These are phyloP conservation scores for Tetrahymena borealis DNA, from an alignment of 73 alveolate genomes.

Conservation along the genomic window DNA sequence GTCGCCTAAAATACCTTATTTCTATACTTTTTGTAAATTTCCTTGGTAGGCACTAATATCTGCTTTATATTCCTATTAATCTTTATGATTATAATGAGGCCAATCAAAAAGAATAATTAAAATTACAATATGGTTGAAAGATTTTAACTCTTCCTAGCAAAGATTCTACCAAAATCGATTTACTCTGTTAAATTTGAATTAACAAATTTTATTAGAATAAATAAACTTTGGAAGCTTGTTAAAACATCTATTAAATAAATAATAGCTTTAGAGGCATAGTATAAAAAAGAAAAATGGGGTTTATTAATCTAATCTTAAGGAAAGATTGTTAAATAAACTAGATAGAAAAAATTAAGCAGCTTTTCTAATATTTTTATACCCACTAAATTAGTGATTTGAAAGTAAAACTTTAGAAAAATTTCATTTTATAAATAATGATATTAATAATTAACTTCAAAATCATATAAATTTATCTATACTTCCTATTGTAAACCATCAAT, in stretches of 20 bases:
- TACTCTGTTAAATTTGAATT: background rate
- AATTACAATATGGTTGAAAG: background rate
- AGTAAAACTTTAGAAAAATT: no score
- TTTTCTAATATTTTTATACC: no score
- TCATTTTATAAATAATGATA: no score
- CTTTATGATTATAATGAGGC: background rate
- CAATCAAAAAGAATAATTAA: background rate
- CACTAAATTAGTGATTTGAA: no score
- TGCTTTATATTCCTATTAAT: background rate
- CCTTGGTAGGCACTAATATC: background rate
- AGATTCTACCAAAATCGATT: background rate
- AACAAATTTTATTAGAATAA: background rate
- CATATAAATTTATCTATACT: no score
- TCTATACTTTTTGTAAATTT: background rate
- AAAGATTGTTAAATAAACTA: no score
- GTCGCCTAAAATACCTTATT: background rate
- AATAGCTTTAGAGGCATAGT: background rate
- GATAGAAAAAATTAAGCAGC: no score
- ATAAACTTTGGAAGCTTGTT: background rate
- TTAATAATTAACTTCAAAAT: no score
- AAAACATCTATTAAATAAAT: background rate
- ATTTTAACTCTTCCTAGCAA: background rate
- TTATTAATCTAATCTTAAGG: no score
- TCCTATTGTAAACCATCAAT: no score
- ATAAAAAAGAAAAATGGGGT: background rate